Percentiles rank a stretch among this genome's conserved stretches.
Conservation (phyloP, 768 basidiomycete genomes). For the Lactarius quietus region DNA sequence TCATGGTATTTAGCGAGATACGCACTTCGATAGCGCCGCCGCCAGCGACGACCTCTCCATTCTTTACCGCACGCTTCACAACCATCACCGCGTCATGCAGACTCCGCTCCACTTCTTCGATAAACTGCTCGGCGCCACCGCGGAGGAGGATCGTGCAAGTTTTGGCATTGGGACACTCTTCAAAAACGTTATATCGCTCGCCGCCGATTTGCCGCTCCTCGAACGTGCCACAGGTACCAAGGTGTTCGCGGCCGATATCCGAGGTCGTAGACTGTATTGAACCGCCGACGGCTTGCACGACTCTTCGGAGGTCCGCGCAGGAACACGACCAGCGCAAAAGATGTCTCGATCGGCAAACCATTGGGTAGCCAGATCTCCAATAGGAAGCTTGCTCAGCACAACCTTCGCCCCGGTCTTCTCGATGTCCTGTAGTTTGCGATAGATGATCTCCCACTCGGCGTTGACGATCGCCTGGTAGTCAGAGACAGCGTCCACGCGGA, state of each 20-base stretch:
- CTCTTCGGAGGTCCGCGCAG: conserved; percentile 87
- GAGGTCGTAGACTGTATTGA: conserved; percentile 93
- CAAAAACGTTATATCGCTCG: conserved; percentile 94
- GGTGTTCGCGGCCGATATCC: conserved; percentile 84
- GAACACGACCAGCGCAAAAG: conserved; percentile 97
- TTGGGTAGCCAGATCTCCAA: conserved; percentile 97
- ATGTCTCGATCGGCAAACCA: conserved; percentile 99
- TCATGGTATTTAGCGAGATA: not conserved
- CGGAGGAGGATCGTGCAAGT: conserved; percentile 93
- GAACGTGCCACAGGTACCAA: conserved; percentile 90
- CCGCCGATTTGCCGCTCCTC: conserved; percentile 96
- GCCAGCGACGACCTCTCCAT: conserved; percentile 94
- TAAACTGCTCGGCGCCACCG: conserved; percentile 98
- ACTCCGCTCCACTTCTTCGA: conserved; percentile 96
- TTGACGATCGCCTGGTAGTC: conserved; percentile 99
- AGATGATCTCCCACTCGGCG: conserved; percentile 99
- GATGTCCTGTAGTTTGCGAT: conserved; percentile 93
- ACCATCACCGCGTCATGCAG: conserved; percentile 99
- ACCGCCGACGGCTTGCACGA: conserved; percentile 94
- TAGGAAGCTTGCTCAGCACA: conserved; percentile 95
- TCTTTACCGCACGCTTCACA: conserved; percentile 95
- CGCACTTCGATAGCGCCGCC: conserved; percentile 90
- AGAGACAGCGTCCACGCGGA: conserved; percentile 92
- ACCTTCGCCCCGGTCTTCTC: conserved; percentile 96
- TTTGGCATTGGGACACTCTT: conserved; percentile 89